A percentile compares a stretch with the other conserved stretches of the same genome.
Evolutionary conservation across 345 rosid genomes (phyloP).

Genomic region (Eucalyptus sp.): DNA sequence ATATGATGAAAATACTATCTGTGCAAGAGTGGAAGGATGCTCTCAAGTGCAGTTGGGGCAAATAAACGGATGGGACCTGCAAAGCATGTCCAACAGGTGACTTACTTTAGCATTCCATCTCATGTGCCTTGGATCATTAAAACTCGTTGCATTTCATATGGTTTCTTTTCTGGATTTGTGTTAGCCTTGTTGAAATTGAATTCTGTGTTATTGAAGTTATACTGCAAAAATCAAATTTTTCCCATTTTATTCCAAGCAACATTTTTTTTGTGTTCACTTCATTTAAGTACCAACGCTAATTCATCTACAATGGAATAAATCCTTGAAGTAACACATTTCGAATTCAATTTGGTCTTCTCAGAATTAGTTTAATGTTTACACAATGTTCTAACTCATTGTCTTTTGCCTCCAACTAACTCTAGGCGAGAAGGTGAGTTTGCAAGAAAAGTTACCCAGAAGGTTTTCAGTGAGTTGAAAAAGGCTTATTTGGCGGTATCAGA

Average conservation of each 20-base stretch:
- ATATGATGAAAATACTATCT: fast-evolving
- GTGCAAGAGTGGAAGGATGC: fast-evolving
- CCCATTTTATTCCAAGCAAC: no score
- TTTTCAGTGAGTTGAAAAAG: neutral
- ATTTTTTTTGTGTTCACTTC: no score
- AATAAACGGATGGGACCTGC: neutral
- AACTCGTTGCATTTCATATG: fast-evolving
- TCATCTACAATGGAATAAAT: no score
- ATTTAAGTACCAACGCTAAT: no score
- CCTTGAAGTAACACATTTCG: no score
- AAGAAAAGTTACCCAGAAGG: fast-evolving
- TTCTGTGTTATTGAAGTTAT: no score
- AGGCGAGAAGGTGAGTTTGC: neutral
- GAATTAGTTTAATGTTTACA: neutral
- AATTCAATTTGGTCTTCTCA: no score
- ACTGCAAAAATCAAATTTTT: no score
- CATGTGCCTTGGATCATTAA: fast-evolving
- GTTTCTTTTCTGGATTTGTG: fast-evolving
- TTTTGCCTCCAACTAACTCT: fast-evolving
- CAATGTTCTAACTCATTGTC: neutral
- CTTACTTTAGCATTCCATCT: neutral
- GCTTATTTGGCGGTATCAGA: fast-evolving
- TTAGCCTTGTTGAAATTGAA: no score
- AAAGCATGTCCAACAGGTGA: fast-evolving
- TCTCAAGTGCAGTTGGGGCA: fast-evolving